These are phyloP conservation scores for Coniferiporia sulphurascens DNA, from an alignment of 1,284 basidiomycete genomes.

Conservation along the genomic window DNA sequence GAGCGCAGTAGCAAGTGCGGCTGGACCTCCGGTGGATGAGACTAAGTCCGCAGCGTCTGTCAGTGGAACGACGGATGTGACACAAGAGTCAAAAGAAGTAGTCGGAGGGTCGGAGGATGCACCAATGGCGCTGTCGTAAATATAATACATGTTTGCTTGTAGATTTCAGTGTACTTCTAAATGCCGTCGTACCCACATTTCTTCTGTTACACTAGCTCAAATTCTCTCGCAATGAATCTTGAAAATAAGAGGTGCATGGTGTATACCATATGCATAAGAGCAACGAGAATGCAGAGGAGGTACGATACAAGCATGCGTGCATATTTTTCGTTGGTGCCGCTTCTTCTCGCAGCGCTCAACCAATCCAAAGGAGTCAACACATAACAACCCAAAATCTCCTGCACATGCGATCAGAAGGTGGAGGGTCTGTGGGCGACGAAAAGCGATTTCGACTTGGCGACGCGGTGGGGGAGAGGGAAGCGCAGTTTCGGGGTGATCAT, in stretches of 20 bases:
- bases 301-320: conserved; percentile 12
- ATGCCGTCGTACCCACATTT: neutral
- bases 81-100: too few relatives aligned
- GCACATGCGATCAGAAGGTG: conserved; percentile 50
- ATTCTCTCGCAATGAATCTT: too few relatives aligned
- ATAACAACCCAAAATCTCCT: neutral
- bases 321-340: conserved; percentile 1
- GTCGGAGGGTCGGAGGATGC: neutral
- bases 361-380: neutral
- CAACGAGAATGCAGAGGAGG: neutral
- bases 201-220: neutral
- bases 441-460: conserved; percentile 63
- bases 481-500: conserved; percentile 86
- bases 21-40: neutral
- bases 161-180: neutral
- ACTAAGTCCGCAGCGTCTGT: neutral
- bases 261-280: conserved; percentile 7
- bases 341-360: neutral
- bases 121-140: conserved; percentile 2
- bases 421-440: conserved; percentile 69
- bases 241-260: neutral
- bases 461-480: conserved; percentile 97
- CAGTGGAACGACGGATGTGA: neutral
- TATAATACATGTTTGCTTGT: neutral
- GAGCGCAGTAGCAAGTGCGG: neutral